Percentiles rank a stretch among this genome's conserved stretches.
Conservation (phyloP, 2,329 filamentous ascomycete species). For the Aspergillus novoparasiticus region DNA sequence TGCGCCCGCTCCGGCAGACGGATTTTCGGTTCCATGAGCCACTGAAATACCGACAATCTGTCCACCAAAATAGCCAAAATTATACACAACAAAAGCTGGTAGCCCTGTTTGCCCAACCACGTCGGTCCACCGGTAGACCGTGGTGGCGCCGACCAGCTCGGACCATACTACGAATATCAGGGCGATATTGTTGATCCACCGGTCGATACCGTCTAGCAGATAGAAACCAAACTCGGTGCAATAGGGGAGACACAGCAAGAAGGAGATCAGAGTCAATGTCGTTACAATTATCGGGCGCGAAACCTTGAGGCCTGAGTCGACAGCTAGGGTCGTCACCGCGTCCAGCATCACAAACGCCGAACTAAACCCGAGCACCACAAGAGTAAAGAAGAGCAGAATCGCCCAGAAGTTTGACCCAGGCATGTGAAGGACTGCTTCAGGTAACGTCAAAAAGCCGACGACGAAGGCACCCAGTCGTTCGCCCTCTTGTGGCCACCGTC, state of each 20-base stretch:
- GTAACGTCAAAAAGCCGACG: conserved; percentile 61
- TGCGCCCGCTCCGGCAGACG: conserved; percentile 52
- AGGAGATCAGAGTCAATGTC: conserved; percentile 51
- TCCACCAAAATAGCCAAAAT: conserved; percentile 57
- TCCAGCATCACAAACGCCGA: conserved; percentile 64
- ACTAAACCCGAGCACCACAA: conserved; percentile 60
- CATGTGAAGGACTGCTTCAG: conserved; percentile 59
- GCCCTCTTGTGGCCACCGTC: conserved; percentile 43
- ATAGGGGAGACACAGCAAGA: conserved; percentile 59
- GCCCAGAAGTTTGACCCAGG: conserved; percentile 62
- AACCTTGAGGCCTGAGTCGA: conserved; percentile 54
- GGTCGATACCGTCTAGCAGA: conserved; percentile 57
- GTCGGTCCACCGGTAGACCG: conserved; percentile 59
- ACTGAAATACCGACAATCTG: conserved; percentile 56
- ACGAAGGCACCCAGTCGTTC: conserved; percentile 55
- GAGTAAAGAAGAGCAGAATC: conserved; percentile 60
- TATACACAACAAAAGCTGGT: conserved; percentile 53
- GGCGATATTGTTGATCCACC: conserved; percentile 60
- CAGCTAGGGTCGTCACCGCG: conserved; percentile 56
- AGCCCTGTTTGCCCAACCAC: conserved; percentile 55
- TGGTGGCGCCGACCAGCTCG: conserved; percentile 57
- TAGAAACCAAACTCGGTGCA: conserved; percentile 62
- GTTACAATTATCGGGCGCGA: conserved; percentile 56
- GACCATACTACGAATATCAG: conserved; percentile 62
- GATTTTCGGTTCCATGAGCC: conserved; percentile 46